Evolutionary conservation across 2,329 filamentous ascomycete species (phyloP), one percentile per base, ranked within the genome.

Genomic region (Macrophomina tecta): DNA sequence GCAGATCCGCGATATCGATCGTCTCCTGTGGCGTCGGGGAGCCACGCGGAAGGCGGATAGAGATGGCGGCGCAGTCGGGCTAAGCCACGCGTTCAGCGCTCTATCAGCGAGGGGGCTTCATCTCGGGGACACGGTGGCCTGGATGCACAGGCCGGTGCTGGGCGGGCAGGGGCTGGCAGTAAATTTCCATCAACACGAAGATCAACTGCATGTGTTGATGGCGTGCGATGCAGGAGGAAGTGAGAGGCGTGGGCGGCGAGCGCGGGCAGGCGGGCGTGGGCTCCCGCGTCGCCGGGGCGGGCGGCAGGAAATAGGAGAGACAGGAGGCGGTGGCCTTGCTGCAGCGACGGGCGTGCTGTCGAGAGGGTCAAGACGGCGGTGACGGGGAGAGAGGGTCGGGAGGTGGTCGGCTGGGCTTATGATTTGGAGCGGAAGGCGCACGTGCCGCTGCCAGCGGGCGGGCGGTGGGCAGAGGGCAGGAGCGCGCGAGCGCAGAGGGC

Each of bases 171-270:
- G 55, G 38, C 23, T 7, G 56, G 7, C 34, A 9, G 49, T 62
- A 62, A 65, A 65, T 65, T 65, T 65, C 51, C 51, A 56, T 65
- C 63, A 58, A 45, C 48, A 64, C 40, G 51, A 40, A 48, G 63
- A 65, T 65, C 63, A n/a, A 14, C 42, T 65, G 52, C 23, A 7
- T 16, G 40, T 34, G 45, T 7, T 28, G 40, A 58, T 65, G 63
- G 58, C 51, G 63, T 56, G 63, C 51, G 52, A 58, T 38, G 53
- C 42, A 49, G 40, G 63, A 32, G 42, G 63, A 40, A 58, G 32
- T 45, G 63, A 58, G 32, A 65, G 51, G 18, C 51, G 42, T 23
- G 23, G 23, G 23, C 23, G 48, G 11, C 16, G 12, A 46, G 14
- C 14, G 23, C 28, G 49, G n/a, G 3, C 14, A 36, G 48, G 14